These are phyloP conservation scores for Canavalia ensiformis DNA, from an alignment of 306 rosid species.

Conservation along the genomic window DNA sequence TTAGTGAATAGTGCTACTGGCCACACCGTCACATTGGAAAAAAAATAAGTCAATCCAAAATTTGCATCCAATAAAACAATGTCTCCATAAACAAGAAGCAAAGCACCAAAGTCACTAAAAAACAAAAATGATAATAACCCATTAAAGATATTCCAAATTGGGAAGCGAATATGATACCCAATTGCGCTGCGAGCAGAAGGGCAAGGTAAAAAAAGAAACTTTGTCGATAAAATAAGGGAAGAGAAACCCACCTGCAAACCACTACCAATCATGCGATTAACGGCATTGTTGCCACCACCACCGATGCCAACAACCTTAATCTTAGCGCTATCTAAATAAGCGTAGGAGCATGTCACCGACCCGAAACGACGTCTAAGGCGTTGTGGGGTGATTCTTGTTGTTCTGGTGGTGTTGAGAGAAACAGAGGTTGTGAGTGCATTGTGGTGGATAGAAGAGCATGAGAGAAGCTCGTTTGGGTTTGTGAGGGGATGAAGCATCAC, in stretches of 20 bases:
- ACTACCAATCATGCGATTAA: slow-evolving; percentile 98
- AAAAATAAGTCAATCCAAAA: slow-evolving; percentile 25
- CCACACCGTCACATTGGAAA: background rate
- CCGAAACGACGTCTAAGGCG: slow-evolving; percentile 56
- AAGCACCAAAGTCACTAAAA: background rate
- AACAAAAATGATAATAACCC: background rate
- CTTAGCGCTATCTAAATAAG: slow-evolving; percentile 76
- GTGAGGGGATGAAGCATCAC: slow-evolving; percentile 61
- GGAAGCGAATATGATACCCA: slow-evolving; percentile 9
- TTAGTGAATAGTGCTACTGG: background rate
- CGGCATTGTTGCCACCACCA: slow-evolving; percentile 99
- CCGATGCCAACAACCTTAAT: slow-evolving; percentile 98
- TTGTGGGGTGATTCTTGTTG: background rate
- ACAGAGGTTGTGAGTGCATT: slow-evolving; percentile 44
- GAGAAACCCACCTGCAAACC: slow-evolving; percentile 77
- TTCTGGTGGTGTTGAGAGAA: slow-evolving; percentile 51
- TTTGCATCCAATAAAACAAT: background rate
- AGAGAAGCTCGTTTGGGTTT: slow-evolving; percentile 62
- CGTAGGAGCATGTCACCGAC: slow-evolving; percentile 68
- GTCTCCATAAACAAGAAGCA: slow-evolving; percentile 27
- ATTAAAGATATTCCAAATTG: slow-evolving; percentile 23
- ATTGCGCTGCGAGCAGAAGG: background rate
- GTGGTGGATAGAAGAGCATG: slow-evolving; percentile 54
- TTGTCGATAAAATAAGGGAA: background rate
- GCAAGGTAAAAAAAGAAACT: slow-evolving; percentile 39